Base-by-base conservation (phyloP, 306 rosid species). In the Cyamopsis tetragonoloba region DNA sequence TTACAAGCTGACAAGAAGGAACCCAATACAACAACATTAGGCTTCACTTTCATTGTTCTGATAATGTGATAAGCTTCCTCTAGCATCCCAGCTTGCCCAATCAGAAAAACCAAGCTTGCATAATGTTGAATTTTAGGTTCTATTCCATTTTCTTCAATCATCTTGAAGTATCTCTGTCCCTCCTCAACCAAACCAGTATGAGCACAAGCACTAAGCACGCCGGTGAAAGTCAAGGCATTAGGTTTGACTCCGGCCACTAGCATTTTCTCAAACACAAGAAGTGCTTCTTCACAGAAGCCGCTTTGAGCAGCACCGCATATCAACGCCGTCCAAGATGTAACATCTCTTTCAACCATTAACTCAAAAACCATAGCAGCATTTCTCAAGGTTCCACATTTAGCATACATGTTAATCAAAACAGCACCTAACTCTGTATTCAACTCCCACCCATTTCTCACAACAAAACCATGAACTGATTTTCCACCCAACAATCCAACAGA, bases 401-500 rank as follows among this genome's bases (percentile, higher is more conserved):
- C 77, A 27, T 84, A 86, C 96, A 82, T 86, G 35, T 76, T 56
- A 32, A 89, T 83, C 65, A 89, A 68, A 76, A 68, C 67, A n/a
- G 83, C 64, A 66, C 90, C 88, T n/a, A 82, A 67, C 71, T 84
- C 83, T 38, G 56, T 74, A 68, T 72, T 77, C 75, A 79, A 61
- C 26, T 80, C 75, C 92, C 91, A 84, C 26, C 72, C 77, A 70
- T 86, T 86, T 62, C 66, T 82, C 60, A 70, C 68, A 0, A 80
- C 31, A 59, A 76, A 86, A 15, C 90, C 85, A 56, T 89, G 96
- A 70, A 86, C 71, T 4, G 96, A 89, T 79, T 82, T 82, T 30
- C 92, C 92, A 18, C 60, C 64, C 49, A 89, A 70, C 26, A 79
- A 74, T 32, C 80, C 93, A 68, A 51, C 32, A 68, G 70, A 49